Percentiles rank a stretch among this genome's conserved stretches.
These are phyloP conservation scores for Alternaria panax DNA, from an alignment of 2,329 filamentous ascomycete species.

Conservation along the genomic window DNA sequence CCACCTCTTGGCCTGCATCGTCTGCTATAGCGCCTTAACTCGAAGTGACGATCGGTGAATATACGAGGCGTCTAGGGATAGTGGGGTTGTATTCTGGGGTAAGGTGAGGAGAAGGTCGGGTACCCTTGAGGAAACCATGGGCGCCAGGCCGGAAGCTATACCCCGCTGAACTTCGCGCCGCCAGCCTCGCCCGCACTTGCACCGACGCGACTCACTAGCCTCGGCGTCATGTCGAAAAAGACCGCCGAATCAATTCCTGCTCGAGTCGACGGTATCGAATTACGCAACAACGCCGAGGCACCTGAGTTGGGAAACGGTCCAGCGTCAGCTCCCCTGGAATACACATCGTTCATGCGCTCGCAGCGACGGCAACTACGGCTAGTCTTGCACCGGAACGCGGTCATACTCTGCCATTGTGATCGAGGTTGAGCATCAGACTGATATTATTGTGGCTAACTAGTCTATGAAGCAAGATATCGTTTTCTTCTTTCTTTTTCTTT, in stretches of 20 bases:
- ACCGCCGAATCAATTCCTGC: background rate
- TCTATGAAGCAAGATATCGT: no score
- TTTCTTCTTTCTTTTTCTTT: no score
- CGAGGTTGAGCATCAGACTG: no score
- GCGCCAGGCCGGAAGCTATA: background rate
- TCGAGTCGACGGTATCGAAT: background rate
- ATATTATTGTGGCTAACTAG: no score
- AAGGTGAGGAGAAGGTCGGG: constrained; percentile 10
- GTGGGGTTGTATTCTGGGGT: background rate
- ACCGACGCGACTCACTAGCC: background rate
- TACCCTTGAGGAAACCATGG: background rate
- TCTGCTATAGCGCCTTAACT: background rate
- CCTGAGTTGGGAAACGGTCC: background rate
- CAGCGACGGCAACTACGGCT: background rate
- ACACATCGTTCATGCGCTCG: background rate
- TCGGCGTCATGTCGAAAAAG: background rate
- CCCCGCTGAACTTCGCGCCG: background rate
- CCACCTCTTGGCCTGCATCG: constrained; percentile 9
- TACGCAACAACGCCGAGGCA: background rate
- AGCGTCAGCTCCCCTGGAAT: background rate
- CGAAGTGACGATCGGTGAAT: background rate
- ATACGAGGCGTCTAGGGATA: background rate
- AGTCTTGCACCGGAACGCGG: no score
- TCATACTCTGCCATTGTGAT: no score
- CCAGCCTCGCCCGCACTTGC: background rate